These are phyloP conservation scores for Kwoniella heveanensis DNA, from an alignment of 768 basidiomycete species.

Conservation along the genomic window DNA sequence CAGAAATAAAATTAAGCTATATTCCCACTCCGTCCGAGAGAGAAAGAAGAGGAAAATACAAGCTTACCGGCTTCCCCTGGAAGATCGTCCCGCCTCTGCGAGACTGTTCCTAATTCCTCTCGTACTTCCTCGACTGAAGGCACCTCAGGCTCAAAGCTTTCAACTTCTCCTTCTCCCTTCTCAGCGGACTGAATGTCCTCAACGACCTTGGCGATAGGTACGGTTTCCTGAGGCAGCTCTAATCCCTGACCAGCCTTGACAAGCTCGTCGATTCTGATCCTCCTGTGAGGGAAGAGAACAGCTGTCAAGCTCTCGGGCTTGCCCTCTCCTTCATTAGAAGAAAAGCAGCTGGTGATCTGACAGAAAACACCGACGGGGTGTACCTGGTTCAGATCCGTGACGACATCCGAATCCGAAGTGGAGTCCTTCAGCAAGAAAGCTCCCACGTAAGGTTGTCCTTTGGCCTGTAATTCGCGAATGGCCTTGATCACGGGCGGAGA, in stretches of 20 bases:
- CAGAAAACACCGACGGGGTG: conserved; percentile 94
- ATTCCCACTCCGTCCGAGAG: neutral
- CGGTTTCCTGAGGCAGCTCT: conserved; percentile 9
- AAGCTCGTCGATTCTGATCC: conserved; percentile 84
- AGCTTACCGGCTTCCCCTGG: conserved; percentile 10
- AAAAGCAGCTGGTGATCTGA: conserved; percentile 82
- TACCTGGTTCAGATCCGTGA: conserved; percentile 81
- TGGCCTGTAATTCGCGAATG: conserved; percentile 94
- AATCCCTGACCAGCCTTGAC: conserved; percentile 57
- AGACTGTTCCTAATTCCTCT: conserved; percentile 43
- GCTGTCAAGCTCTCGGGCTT: conserved; percentile 87
- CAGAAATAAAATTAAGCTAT: neutral
- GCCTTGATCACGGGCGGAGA: conserved; percentile 89
- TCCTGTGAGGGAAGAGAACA: conserved; percentile 87
- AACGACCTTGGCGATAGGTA: conserved; percentile 27
- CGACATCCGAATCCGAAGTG: conserved; percentile 86
- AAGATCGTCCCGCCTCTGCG: conserved; percentile 52
- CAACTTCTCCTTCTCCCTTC: conserved; percentile 46
- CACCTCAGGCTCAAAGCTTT: conserved; percentile 56
- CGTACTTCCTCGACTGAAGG: conserved; percentile 57
- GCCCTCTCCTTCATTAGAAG: conserved; percentile 53
- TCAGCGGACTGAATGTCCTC: conserved; percentile 41
- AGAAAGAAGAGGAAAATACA: neutral
- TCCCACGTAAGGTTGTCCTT: conserved; percentile 94
- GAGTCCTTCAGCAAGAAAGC: conserved; percentile 96